Conservation (phyloP, 768 basidiomycete genomes). For the Dentipellis sp. region DNA sequence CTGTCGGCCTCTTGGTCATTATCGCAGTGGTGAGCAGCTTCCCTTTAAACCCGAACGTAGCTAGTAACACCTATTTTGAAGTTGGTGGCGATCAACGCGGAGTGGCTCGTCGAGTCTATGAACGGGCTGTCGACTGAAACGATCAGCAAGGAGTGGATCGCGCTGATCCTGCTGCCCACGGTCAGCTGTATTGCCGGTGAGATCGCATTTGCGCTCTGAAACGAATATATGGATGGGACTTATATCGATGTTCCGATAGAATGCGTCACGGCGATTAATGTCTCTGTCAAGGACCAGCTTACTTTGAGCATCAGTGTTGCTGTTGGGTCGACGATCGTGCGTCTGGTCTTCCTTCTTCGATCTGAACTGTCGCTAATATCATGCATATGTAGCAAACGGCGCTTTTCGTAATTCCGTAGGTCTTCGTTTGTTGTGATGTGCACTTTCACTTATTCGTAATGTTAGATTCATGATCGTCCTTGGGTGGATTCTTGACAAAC, state of each 20-base stretch:
- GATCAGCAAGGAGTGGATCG: conserved; percentile 85
- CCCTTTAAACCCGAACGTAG: background rate
- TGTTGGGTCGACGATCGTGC: conserved; percentile 67
- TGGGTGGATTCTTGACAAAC: conserved; percentile 75
- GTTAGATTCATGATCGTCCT: conserved; percentile 63
- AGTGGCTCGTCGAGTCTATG: conserved; percentile 78
- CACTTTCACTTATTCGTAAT: background rate
- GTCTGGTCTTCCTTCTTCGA: conserved; percentile 16
- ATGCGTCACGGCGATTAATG: conserved; percentile 82
- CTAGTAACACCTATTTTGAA: conserved; percentile 12
- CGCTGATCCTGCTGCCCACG: conserved; percentile 78
- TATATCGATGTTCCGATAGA: conserved; percentile 32
- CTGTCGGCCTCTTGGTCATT: conserved; percentile 2
- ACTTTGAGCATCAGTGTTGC: conserved; percentile 80
- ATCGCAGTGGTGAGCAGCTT: conserved; percentile 9
- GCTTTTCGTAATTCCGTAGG: conserved; percentile 57
- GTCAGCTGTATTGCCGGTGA: conserved; percentile 73
- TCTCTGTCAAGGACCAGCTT: conserved; percentile 79
- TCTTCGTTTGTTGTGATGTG: conserved; percentile 3
- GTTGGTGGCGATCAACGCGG: conserved; percentile 54
- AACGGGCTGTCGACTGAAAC: conserved; percentile 53
- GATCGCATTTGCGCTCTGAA: conserved; percentile 1
- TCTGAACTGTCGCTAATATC: background rate
- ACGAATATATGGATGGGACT: background rate
- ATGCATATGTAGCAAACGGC: conserved; percentile 50